Evolutionary conservation across 2,329 filamentous ascomycete species (phyloP).

Genomic region (Tympanopsis confertula): DNA sequence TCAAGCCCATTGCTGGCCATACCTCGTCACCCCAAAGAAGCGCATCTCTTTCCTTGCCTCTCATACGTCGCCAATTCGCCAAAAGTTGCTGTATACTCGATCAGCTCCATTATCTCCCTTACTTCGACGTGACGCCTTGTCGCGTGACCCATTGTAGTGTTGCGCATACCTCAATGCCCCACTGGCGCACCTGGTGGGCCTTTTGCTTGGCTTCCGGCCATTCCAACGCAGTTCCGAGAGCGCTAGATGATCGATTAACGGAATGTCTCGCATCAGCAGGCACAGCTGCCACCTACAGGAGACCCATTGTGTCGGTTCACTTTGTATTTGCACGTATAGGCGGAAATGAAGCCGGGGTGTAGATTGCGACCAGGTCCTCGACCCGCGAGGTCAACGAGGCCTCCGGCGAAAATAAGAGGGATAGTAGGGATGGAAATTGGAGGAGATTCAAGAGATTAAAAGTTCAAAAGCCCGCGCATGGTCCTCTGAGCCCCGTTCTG

Average conservation of each 20-base stretch:
- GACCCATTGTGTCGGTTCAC: not conserved
- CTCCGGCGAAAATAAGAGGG: too few relatives aligned
- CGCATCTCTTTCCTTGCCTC: conserved; percentile 86
- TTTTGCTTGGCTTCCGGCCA: conserved; percentile 89
- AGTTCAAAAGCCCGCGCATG: too few relatives aligned
- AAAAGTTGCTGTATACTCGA: conserved; percentile 70
- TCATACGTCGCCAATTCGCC: conserved; percentile 88
- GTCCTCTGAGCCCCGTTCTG: too few relatives aligned
- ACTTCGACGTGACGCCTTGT: too few relatives aligned
- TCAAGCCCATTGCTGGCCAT: conserved; percentile 2
- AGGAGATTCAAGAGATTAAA: too few relatives aligned
- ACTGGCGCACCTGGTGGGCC: conserved; percentile 78
- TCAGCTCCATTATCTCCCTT: too few relatives aligned
- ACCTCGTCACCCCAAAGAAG: conserved; percentile 97
- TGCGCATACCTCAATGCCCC: conserved; percentile 77
- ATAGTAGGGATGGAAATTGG: too few relatives aligned
- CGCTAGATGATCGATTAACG: conserved; percentile 38
- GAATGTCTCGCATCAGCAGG: not conserved
- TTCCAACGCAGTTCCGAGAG: conserved; percentile 83
- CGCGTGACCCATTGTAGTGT: conserved; percentile 3
- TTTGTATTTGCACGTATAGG: too few relatives aligned
- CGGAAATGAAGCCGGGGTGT: too few relatives aligned
- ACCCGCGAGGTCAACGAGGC: too few relatives aligned
- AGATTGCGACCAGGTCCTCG: too few relatives aligned
- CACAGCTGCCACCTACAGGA: not conserved